phyloP scores from a whole-genome alignment of 2,329 filamentous ascomycete genomes.

The Hyphodiscus sp. region DNA sequence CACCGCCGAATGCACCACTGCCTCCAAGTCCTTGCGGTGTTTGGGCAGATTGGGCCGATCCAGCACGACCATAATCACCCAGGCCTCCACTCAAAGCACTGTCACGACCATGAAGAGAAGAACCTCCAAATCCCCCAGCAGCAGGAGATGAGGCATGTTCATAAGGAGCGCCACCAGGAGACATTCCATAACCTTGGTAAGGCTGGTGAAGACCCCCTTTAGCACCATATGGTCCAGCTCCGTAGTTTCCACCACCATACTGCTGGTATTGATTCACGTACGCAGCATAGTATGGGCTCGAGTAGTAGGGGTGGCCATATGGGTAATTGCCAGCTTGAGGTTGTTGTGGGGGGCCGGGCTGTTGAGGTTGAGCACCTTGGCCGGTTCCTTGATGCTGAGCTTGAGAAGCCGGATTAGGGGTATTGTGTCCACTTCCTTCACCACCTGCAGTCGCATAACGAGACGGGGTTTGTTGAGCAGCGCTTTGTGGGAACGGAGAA shows the following conservation, averaged over 20 bases:
- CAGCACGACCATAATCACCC: conserved; percentile 31
- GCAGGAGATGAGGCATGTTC: conserved; percentile 31
- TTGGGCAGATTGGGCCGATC: conserved; percentile 29
- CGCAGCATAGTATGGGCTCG: conserved; percentile 55
- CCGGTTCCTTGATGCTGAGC: conserved; percentile 42
- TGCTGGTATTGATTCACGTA: conserved; percentile 50
- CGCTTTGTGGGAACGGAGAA: conserved; percentile 67
- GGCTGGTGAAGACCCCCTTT: conserved; percentile 31
- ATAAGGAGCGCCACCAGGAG: conserved; percentile 27
- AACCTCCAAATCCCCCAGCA: conserved; percentile 27
- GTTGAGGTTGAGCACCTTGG: conserved; percentile 34
- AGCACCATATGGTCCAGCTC: conserved; percentile 30
- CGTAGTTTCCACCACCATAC: conserved; percentile 32
- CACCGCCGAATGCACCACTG: conserved; percentile 27
- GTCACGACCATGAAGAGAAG: conserved; percentile 31
- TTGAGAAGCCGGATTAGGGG: conserved; percentile 70
- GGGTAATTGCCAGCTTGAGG: conserved; percentile 43
- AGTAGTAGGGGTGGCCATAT: conserved; percentile 53
- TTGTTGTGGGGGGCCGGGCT: conserved; percentile 42
- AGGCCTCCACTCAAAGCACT: conserved; percentile 27
- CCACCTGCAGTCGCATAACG: conserved; percentile 49
- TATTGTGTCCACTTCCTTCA: conserved; percentile 82
- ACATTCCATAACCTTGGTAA: conserved; percentile 31
- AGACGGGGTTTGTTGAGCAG: conserved; percentile 53
- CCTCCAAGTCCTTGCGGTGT: conserved; percentile 28